Conservation (phyloP, 306 rosid species). For the Prunus fruticosa region DNA sequence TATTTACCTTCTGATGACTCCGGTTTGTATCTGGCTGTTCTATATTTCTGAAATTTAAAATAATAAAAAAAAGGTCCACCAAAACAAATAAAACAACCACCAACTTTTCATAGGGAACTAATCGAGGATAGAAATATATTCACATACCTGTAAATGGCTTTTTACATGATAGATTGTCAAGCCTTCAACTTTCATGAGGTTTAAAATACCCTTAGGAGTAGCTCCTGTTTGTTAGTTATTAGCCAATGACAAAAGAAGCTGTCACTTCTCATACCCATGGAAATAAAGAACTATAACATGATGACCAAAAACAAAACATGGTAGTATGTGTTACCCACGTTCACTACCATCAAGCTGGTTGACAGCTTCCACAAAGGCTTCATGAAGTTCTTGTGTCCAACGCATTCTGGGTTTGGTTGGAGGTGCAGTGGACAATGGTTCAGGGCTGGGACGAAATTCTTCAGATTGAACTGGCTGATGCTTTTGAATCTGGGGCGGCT, state of each 20-base stretch:
- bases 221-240: conserved; percentile 60
- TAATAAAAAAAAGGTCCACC: neutral
- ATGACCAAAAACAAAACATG: neutral
- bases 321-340: conserved; percentile 43
- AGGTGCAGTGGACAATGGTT: conserved; percentile 40
- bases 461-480: conserved; percentile 34
- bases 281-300: neutral
- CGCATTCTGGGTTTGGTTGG: conserved; percentile 86
- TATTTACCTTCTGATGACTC: conserved; percentile 78
- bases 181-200: conserved; percentile 76
- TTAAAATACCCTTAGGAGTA: conserved; percentile 92
- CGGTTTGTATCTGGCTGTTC: conserved; percentile 94
- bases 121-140: conserved; percentile 5
- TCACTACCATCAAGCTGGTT: conserved; percentile 87
- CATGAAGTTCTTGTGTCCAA: conserved; percentile 97
- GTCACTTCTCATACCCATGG: conserved; percentile 4
- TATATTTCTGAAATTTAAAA: conserved; percentile 69
- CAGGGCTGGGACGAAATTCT: conserved; percentile 43
- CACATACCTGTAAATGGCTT: conserved; percentile 86
- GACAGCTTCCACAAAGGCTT: conserved; percentile 92
- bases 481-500: conserved; percentile 41
- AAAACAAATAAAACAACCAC: conserved; percentile 21
- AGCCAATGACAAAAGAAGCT: conserved; percentile 9
- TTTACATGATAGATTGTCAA: conserved; percentile 96
- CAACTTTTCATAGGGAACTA: conserved; percentile 12